phyloP scores from a whole-genome alignment of 2,329 filamentous ascomycete species.

The Thelonectria discophora region DNA sequence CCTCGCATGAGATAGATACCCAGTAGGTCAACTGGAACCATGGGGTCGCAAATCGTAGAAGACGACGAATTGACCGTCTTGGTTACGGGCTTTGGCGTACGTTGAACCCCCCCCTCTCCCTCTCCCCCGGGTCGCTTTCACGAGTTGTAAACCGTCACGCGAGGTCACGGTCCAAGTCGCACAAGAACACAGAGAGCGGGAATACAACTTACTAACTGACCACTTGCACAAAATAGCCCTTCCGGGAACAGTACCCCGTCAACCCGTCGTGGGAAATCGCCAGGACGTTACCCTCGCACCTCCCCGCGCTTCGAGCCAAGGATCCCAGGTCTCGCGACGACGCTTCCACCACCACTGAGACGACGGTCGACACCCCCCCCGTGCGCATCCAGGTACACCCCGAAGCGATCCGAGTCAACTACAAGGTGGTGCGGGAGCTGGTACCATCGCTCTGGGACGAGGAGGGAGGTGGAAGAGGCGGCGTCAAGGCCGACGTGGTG shows the following conservation, averaged over 20 bases:
- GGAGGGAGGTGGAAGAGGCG: constrained; percentile 44
- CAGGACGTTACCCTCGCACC: constrained; percentile 69
- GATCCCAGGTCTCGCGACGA: constrained; percentile 44
- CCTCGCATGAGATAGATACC: neutral
- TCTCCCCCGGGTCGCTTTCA: constrained; percentile 9
- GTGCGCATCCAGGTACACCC: constrained; percentile 73
- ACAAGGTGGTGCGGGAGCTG: constrained; percentile 69
- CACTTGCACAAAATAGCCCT: constrained; percentile 65
- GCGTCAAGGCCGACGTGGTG: constrained; percentile 66
- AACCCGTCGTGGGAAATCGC: constrained; percentile 88
- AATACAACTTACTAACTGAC: constrained; percentile 27
- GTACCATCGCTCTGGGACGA: constrained; percentile 70
- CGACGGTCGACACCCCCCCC: constrained; percentile 45
- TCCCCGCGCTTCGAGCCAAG: constrained; percentile 62
- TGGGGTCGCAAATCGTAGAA: constrained; percentile 49
- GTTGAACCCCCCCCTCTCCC: constrained; percentile 37
- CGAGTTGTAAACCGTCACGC: constrained; percentile 22
- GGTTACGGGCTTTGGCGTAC: constrained; percentile 69
- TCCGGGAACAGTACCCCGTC: constrained; percentile 73
- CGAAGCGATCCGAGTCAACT: constrained; percentile 74
- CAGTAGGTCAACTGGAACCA: constrained; percentile 20
- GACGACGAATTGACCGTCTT: constrained; percentile 63
- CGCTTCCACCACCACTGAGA: neutral
- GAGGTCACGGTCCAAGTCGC: constrained; percentile 5
- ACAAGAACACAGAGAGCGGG: neutral